Evolutionary conservation across 306 rosid species (phyloP), one percentile per base, ranked within the genome.

Genomic region (Abrus pulchellus): DNA sequence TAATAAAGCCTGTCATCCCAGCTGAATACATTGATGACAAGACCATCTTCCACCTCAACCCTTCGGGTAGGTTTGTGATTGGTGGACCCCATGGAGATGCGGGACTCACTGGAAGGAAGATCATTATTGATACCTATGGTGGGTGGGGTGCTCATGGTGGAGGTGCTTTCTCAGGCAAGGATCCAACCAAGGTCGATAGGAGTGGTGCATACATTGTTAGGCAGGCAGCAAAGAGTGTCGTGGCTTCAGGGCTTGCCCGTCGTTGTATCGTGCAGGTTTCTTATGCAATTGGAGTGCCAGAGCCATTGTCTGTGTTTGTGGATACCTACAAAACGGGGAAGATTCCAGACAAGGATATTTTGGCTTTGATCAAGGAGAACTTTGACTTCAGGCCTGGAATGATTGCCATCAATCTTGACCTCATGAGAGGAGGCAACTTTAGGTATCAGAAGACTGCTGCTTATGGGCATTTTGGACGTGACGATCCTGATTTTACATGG

Each of bases 111-210:
- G 97, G 97, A 48, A 44, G 97, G 84, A 92, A 92, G 89, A 92
- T 92, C 77, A 92, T 90, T 9, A 92, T 92, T 0, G 97, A 92
- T 56, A 92, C 92, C 69, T 92, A 90, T 43, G 97, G 97, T 2
- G 93, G 97, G 27, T 92, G 94, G 94, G 97, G 97, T 78, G 97
- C 97, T 84, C 97, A 92, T 74, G 97, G 94, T 69, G 94, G 97
- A 69, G 94, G 97, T 81, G 94, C 94, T 48, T 92, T 92, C 87
- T 92, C 92, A 0, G 97, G 97, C 41, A 92, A 90, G 88, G 97
- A 92, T 54, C 94, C 97, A 54, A 92, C 97, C 80, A 92, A 92
- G 85, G 97, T 92, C 9, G 97, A 92, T 73, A 82, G 97, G 30
- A 92, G 97, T 62, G 97, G 91, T 41, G 94, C 94, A 4, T 92